phyloP scores from a whole-genome alignment of 2,329 filamentous ascomycete genomes.

The Huntiella moniliformis region DNA sequence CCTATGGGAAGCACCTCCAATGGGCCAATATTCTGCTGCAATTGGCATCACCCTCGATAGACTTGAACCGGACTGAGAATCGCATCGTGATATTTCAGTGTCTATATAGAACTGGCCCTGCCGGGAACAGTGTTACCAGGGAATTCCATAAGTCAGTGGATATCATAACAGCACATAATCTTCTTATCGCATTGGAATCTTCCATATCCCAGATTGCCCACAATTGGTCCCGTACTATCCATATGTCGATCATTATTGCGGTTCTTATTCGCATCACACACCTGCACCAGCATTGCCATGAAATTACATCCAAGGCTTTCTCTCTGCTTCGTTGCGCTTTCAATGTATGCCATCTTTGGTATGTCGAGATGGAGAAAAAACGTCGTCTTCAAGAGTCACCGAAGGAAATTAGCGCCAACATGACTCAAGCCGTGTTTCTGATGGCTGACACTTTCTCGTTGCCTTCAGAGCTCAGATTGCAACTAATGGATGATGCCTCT shows the following conservation, averaged over 20 bases:
- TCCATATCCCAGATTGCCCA: slow-evolving; percentile 21
- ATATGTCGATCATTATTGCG: slow-evolving; percentile 21
- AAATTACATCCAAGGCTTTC: slow-evolving; percentile 11
- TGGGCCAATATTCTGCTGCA: slow-evolving; percentile 38
- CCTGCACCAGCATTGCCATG: too few species aligned
- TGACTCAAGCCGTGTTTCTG: neutral
- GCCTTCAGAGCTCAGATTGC: neutral
- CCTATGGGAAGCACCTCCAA: slow-evolving; percentile 28
- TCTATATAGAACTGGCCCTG: slow-evolving; percentile 27
- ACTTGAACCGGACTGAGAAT: slow-evolving; percentile 31
- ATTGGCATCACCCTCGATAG: slow-evolving; percentile 26
- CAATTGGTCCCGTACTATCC: slow-evolving; percentile 31
- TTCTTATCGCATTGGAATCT: slow-evolving; percentile 17
- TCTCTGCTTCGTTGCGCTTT: slow-evolving; percentile 24
- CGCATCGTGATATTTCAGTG: slow-evolving; percentile 29
- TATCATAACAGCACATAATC: slow-evolving; percentile 16
- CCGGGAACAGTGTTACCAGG: neutral
- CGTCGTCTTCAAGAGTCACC: too few species aligned
- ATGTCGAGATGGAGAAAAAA: too few species aligned
- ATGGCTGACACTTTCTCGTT: neutral
- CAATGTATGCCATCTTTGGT: neutral
- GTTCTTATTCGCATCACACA: slow-evolving; percentile 24
- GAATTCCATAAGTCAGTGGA: slow-evolving; percentile 16
- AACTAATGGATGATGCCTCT: too few species aligned
- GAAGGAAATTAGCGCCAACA: neutral